Base-by-base conservation (phyloP, 495 filamentous ascomycete genomes). In the Penicillium lagena region DNA sequence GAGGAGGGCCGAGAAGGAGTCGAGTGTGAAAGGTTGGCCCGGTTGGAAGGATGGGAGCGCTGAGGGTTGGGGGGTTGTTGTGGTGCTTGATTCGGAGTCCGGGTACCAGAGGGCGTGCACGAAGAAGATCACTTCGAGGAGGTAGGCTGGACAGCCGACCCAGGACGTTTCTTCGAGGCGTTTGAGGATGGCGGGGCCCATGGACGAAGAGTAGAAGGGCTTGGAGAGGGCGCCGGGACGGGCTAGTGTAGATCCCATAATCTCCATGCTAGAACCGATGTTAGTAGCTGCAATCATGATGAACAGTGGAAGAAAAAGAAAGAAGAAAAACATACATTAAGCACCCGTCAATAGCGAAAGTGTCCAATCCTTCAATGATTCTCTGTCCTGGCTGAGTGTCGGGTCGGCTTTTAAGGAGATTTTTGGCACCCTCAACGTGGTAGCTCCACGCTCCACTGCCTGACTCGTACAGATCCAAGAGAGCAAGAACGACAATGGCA, bases 161-260 rank as follows among this genome's bases (percentile, higher is more conserved):
- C 67, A 73, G 9, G 67, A 64, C 2, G 68, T 73, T 55, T 66
- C 56, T 55, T 73, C 70, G n/a, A 73, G 64, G 17, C 70, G 65
- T 42, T 67, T 63, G 30, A 73, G 62, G 36, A 67, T 57, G 8
- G 55, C 52, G n/a, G 70, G 55, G 7, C 64, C 64, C 67, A 71
- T 68, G 40, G 55, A 43, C 5, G 59, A 51, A 43, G 67, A 62
- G 47, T 68, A 70, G 51, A 73, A 70, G 3, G 70, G 70, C 38
- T 59, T 66, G 1, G 70, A 68, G 27, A 73, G 64, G 10, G 62
- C 62, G 12, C 70, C 70, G 5, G 68, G 68, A 12, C 68, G 58
- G 5, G 68, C 68, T 13, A 73, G 68, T 1, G 70, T 73, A 12
- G 70, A 69, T 15, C 70, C 70, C 70, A 73, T 73, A 22, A 73